Evolutionary conservation across 1,139 yeast genomes (phyloP), one percentile per base, ranked within the genome.

Genomic region (Zygoascus sp.): DNA sequence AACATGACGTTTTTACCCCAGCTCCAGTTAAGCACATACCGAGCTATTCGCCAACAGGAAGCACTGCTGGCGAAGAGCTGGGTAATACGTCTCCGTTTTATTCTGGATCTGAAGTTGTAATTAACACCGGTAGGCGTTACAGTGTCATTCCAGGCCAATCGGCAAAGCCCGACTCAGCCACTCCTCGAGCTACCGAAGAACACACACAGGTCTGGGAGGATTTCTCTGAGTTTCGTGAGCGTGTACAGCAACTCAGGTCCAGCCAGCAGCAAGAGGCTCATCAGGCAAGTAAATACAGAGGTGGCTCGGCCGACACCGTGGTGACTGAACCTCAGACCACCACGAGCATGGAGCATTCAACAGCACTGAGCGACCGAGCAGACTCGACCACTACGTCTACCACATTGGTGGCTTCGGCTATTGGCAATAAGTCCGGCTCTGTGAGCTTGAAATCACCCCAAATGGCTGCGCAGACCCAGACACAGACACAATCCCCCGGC

Each of bases 131-230:
- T 10, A 3, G 7, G 7, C 9, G 28, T 10, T 25, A 3, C n/a
- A 25, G 28, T 25, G 6, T 25, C n/a, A n/a, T 7, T 25, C 28
- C 28, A 6, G n/a, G 28, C 28, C n/a, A n/a, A n/a, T n/a, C n/a
- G n/a, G n/a, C n/a, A n/a, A n/a, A n/a, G n/a, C n/a, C n/a, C n/a
- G n/a, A n/a, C n/a, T n/a, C n/a, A n/a, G n/a, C n/a, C n/a, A n/a
- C n/a, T n/a, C n/a, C n/a, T n/a, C n/a, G n/a, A n/a, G n/a, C n/a
- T n/a, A n/a, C n/a, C n/a, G n/a, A n/a, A n/a, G n/a, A n/a, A 6
- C 28, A 25, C 8, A 10, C 28, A 25, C 34, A 30, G 15, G 39
- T 36, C 25, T 42, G 45, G 45, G 36, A 42, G 10, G 41, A 42
- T 7, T 35, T 42, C 23, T 25, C 39, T n/a, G 36, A 22, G 25